A percentile compares a stretch with the other conserved stretches of the same genome.
phyloP scores from a whole-genome alignment of 2,329 filamentous ascomycete species.

The Scedosporium aurantiacum region DNA sequence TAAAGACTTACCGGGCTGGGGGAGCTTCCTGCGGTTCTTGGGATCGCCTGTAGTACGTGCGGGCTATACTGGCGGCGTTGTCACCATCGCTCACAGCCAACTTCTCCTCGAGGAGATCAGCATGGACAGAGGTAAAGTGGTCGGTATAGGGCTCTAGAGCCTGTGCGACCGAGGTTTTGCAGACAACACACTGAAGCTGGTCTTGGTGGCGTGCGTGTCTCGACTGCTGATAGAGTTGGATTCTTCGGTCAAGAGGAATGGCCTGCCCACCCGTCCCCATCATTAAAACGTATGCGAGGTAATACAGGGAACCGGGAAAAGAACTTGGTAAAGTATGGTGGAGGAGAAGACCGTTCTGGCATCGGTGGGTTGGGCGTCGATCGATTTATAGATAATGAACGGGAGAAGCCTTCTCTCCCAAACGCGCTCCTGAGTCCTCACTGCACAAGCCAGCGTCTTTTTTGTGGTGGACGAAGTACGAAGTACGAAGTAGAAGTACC shows the following conservation, averaged over 20 bases:
- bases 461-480: no score
- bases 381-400: no score
- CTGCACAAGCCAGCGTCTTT: no score
- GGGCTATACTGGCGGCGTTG: not conserved
- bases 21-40: no score
- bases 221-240: not conserved
- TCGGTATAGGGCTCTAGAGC: not conserved
- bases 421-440: no score
- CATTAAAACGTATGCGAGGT: no score
- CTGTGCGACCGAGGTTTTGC: not conserved
- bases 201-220: not conserved
- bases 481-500: no score
- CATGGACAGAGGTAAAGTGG: not conserved
- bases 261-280: not conserved
- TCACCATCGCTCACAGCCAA: not conserved
- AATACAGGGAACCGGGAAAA: no score
- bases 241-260: not conserved
- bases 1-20: not conserved
- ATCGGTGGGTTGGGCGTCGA: no score
- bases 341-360: no score
- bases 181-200: not conserved
- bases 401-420: no score
- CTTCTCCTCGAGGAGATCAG: not conserved
- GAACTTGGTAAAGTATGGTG: no score
- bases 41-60: conserved; percentile 2